Base-by-base conservation (phyloP, 1,284 basidiomycete species). In the Trametes pubescens region DNA sequence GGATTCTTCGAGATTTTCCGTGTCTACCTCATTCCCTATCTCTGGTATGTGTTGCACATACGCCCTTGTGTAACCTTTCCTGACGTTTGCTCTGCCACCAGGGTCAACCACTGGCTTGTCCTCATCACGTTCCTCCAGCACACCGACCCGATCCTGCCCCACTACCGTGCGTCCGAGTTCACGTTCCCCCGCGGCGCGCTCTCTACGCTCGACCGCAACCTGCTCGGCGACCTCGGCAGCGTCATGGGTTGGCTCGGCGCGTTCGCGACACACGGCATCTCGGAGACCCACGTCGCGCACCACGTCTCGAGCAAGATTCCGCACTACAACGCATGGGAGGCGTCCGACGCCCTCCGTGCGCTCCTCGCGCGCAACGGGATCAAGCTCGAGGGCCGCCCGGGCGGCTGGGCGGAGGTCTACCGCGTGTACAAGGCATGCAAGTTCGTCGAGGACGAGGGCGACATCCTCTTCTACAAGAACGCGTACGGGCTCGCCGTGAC, bases 251-350 rank as follows among this genome's bases (percentile, higher is more conserved):
- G 90, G 90, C 83, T 94, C 64, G 94, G 93, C 58, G 88, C 86
- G 37, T 88, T 88, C 71, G 87, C 89, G 54, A 94, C 93, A 26
- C 87, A 94, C 72, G 93, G 94, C 66, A 96, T 98, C 76, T 93
- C 92, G 22, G 95, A 98, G 83, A 98, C 96, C 34, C 96, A 98
- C 78, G 91, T 97, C 61, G 81, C 89, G 47, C 96, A 98, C 80
- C 96, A 98, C 78, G 87, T 96, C 69, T 88, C 86, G 65, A 94
- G 91, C 84, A 95, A 95, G 81, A 98, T 98, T 67, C 96, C 96
- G 22, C 96, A 98, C 79, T 97, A 95, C 76, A 81, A 94, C 69
- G 91, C 92, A 78, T 98, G 95, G 96, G 96, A 98, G 77, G 97
- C 97, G 26, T 91, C 92, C 40, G 87, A 89, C 72, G 95, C 95